These are phyloP conservation scores for Graphilbum ipis-grandicollis DNA, from an alignment of 2,329 filamentous ascomycete species.

Conservation along the genomic window DNA sequence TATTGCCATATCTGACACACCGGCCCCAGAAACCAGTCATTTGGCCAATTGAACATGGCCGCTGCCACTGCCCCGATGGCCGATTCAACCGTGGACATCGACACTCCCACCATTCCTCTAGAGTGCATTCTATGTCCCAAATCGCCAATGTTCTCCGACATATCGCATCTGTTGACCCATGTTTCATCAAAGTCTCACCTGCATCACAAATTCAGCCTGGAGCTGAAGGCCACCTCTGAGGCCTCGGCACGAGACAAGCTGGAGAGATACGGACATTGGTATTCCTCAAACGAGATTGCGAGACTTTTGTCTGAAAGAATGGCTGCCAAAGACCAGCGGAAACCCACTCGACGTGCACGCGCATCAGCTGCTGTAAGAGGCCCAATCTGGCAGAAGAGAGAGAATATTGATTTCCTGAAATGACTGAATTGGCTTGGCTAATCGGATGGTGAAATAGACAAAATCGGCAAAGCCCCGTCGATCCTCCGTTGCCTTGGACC, in stretches of 20 bases:
- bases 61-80: conserved; percentile 11
- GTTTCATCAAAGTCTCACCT: conserved; percentile 86
- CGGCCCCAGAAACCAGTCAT: neutral
- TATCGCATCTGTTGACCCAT: conserved; percentile 84
- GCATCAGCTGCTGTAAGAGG: conserved; percentile 8
- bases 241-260: conserved; percentile 44
- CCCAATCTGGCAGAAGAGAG: too few relatives aligned
- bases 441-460: neutral
- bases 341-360: conserved; percentile 13
- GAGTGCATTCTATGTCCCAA: conserved; percentile 72
- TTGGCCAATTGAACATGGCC: conserved; percentile 17
- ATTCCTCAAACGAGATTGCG: conserved; percentile 51
- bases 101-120: conserved; percentile 39
- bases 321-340: conserved; percentile 54
- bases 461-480: neutral
- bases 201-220: conserved; percentile 65
- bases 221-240: conserved; percentile 54
- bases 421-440: too few relatives aligned
- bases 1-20: neutral
- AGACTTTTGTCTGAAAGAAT: conserved; percentile 62
- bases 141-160: conserved; percentile 66
- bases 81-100: neutral
- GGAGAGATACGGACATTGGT: conserved; percentile 63
- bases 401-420: too few relatives aligned
- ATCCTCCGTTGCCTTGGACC: conserved; percentile 1